These are phyloP conservation scores for Hyaloscypha bicolor DNA, from an alignment of 495 filamentous ascomycete genomes.

Conservation along the genomic window DNA sequence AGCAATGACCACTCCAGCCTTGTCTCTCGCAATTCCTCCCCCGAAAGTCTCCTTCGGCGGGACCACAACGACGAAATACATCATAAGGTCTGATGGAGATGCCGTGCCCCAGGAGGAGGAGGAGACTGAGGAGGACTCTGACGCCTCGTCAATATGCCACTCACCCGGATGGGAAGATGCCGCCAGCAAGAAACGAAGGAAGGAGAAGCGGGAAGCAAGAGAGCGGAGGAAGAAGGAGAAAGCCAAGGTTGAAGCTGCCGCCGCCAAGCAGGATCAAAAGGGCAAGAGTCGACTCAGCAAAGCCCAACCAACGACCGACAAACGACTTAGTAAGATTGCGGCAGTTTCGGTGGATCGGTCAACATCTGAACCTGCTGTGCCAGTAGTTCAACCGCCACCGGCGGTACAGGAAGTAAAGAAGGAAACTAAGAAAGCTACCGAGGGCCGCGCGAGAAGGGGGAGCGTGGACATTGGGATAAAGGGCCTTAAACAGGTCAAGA, in stretches of 20 bases:
- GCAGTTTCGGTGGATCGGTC: conserved; percentile 18
- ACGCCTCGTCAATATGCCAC: conserved; percentile 56
- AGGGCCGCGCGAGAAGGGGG: conserved; percentile 9
- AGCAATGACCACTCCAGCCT: conserved; percentile 26
- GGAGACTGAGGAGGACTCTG: conserved; percentile 33
- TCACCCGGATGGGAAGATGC: conserved; percentile 58
- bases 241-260: conserved; percentile 41
- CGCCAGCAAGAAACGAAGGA: conserved; percentile 46
- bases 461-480: conserved; percentile 27
- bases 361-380: conserved; percentile 13
- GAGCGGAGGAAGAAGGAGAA: conserved; percentile 46
- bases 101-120: conserved; percentile 24
- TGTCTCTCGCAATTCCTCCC: conserved; percentile 22
- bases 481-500: conserved; percentile 11
- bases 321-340: conserved; percentile 15
- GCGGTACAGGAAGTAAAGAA: background rate
- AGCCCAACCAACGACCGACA: conserved; percentile 29
- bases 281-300: conserved; percentile 42
- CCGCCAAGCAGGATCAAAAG: conserved; percentile 40
- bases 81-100: conserved; percentile 21
- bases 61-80: conserved; percentile 22
- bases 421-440: background rate
- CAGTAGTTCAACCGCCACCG: background rate
- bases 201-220: conserved; percentile 48
- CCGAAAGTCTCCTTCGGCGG: conserved; percentile 5